A percentile compares a stretch with the other conserved stretches of the same genome.
phyloP scores from a whole-genome alignment of 306 rosid species.

The Boehmeria nivea region DNA sequence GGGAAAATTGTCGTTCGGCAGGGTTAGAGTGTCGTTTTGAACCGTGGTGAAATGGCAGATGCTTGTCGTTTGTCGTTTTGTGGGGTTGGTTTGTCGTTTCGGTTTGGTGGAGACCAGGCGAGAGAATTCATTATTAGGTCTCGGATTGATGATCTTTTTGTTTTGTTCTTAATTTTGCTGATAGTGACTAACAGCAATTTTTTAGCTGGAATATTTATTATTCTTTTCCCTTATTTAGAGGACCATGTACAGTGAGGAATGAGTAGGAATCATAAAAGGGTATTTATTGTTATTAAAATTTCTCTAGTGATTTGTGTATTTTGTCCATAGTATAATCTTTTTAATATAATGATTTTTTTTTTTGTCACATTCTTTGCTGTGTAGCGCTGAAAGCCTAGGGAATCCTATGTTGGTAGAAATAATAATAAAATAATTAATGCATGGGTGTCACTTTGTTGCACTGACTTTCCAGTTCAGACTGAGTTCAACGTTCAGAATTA shows the following conservation, averaged over 20 bases:
- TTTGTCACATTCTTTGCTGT: neutral
- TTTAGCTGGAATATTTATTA: conserved; percentile 16
- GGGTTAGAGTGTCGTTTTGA: conserved; percentile 8
- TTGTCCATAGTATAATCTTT: neutral
- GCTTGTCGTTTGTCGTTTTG: too few species aligned
- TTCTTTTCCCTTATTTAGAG: neutral
- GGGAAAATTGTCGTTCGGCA: neutral
- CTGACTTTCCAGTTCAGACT: conserved; percentile 4
- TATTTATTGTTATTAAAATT: neutral
- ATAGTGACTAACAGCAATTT: conserved; percentile 14
- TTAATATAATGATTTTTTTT: neutral
- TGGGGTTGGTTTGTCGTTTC: conserved; percentile 22
- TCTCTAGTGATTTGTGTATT: too few species aligned
- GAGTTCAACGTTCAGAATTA: neutral
- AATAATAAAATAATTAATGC: neutral
- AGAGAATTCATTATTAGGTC: neutral
- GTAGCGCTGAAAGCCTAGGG: neutral
- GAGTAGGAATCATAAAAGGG: neutral
- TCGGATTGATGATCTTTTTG: too few species aligned
- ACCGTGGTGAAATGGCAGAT: too few species aligned
- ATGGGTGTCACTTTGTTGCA: neutral
- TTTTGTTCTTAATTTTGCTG: neutral
- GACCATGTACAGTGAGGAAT: conserved; percentile 25
- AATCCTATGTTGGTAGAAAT: conserved; percentile 15
- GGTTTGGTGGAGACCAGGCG: neutral